phyloP scores from a whole-genome alignment of 495 filamentous ascomycete genomes.

The Hypomontagnella monticulosa region DNA sequence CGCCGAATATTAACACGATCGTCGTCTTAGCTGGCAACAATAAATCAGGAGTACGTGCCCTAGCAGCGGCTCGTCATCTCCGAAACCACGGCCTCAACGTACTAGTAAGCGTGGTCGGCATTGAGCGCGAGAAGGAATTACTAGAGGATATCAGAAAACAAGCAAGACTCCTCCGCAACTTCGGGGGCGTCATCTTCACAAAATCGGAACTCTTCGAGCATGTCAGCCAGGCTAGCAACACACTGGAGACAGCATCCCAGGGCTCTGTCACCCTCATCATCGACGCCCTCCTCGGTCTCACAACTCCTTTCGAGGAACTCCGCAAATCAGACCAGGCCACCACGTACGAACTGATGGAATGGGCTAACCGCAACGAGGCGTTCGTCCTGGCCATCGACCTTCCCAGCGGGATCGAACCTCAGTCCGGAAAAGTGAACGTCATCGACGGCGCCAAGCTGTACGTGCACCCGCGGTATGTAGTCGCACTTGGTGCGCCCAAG shows the following conservation, averaged over 20 bases:
- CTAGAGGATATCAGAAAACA: slow-evolving; percentile 79
- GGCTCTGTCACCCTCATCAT: slow-evolving; percentile 78
- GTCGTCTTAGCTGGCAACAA: slow-evolving; percentile 90
- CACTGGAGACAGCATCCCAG: slow-evolving; percentile 45
- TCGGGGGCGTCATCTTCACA: slow-evolving; percentile 74
- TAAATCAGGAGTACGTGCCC: slow-evolving; percentile 80
- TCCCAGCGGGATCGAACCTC: slow-evolving; percentile 85
- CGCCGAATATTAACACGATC: slow-evolving; percentile 64
- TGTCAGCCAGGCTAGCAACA: slow-evolving; percentile 44
- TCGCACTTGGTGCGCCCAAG: slow-evolving; percentile 85
- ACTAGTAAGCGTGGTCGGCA: slow-evolving; percentile 82
- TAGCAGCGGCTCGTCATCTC: slow-evolving; percentile 87
- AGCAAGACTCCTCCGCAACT: slow-evolving; percentile 77
- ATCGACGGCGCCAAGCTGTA: slow-evolving; percentile 76
- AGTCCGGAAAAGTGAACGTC: slow-evolving; percentile 67
- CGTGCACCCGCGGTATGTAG: slow-evolving; percentile 77
- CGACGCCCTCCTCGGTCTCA: slow-evolving; percentile 86
- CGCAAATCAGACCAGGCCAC: slow-evolving; percentile 81
- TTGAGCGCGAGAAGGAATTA: slow-evolving; percentile 70
- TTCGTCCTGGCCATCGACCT: slow-evolving; percentile 84
- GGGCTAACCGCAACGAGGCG: slow-evolving; percentile 84
- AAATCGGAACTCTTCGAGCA: slow-evolving; percentile 64
- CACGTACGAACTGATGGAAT: slow-evolving; percentile 83
- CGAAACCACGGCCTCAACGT: slow-evolving; percentile 81
- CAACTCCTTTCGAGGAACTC: slow-evolving; percentile 84